Evolutionary conservation across 2,329 filamentous ascomycete species (phyloP), one percentile per base, ranked within the genome.

Genomic region (Colletotrichum sp.): DNA sequence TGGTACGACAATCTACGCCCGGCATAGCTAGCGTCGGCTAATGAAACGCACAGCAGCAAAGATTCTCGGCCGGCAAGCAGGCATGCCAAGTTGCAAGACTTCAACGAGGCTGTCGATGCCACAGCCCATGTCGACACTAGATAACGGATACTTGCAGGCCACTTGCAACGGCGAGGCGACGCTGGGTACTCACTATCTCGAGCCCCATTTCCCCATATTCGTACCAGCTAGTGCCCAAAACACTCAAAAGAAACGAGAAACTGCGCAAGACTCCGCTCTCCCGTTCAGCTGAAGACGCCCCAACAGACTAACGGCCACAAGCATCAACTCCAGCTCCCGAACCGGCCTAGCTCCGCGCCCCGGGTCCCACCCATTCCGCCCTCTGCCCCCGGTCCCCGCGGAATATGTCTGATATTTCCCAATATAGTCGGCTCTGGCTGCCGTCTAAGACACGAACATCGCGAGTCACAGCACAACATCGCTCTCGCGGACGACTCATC

Each of bases 281-380:
- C 61, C 38, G 33, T 21, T 70, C 67, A 73, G 70, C 70, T 73
- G 61, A 73, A 66, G 51, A 61, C 67, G 70, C 70, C 61, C 70
- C 70, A 61, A 7, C 36, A 38, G 43, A 58, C 68, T 73, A 73
- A 57, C 34, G 58, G 66, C 27, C 43, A 57, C 54, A 55, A 38
- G 61, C 54, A 34, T 55, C 67, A 31, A 51, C 33, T 18, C n/a
- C n/a, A 36, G 29, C 27, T n/a, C 71, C 71, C 62, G 71, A 73
- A 73, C 55, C 71, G 71, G 71, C 68, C 55, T 73, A 73, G 71
- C 27, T 69, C 62, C 67, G 55, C 38, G 38, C 43, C 27, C 55
- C 29, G 59, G 61, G 59, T 11, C 7, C 71, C 71, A 59, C 55
- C 33, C 68, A 59, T 73, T 67, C 68, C 71, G 71, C 68, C 29